Evolutionary conservation across 1,284 basidiomycete species (phyloP), one percentile per base, ranked within the genome.

Genomic region (Tilletiaria anomala): DNA sequence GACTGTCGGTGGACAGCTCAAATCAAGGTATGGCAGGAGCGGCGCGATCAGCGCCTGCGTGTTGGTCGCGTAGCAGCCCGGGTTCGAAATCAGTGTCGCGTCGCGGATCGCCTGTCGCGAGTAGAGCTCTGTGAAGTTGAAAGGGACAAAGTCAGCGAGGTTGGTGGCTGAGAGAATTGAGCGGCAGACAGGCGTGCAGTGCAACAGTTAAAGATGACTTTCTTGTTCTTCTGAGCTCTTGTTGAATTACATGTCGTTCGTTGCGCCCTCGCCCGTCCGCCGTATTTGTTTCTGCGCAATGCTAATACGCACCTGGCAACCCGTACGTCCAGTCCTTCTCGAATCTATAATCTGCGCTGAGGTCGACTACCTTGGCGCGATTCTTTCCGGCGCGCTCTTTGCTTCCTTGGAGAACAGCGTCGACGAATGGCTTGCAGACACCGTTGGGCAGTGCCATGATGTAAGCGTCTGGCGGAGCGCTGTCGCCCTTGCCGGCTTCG

Each of bases 371-470:
- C 11, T 46, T 50, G 16, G 57, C 59, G 26, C 73, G 31, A 74
- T 77, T 35, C 68, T 72, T 48, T 63, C 75, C 65, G 16, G 39
- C 31, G 8, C 39, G 5, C 10, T 40, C 44, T 77, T 76, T 50
- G 69, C 73, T 48, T 51, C 68, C 76, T 2, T 78, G 79, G 61
- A 94, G 86, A 38, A 99, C 73, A 11, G 91, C 93, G 63, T 93
- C 88, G 15, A 99, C 88, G 61, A 94, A 99, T 0, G 89, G 88
- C 71, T 91, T 91, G 73, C 86, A 86, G 20, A 89, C 77, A 14
- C 91, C 93, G 61, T 97, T 99, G 22, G 91, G 91, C 33, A 99
- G 76, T 1, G 91, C 91, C 85, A 94, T 91, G 45, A 97, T 48
- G 43, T 65, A 66, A 8, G 63, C 63, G 32, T 66, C 63, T 35